Conservation (phyloP, 129 eudicot genomes). For the Flaveria linearis region DNA sequence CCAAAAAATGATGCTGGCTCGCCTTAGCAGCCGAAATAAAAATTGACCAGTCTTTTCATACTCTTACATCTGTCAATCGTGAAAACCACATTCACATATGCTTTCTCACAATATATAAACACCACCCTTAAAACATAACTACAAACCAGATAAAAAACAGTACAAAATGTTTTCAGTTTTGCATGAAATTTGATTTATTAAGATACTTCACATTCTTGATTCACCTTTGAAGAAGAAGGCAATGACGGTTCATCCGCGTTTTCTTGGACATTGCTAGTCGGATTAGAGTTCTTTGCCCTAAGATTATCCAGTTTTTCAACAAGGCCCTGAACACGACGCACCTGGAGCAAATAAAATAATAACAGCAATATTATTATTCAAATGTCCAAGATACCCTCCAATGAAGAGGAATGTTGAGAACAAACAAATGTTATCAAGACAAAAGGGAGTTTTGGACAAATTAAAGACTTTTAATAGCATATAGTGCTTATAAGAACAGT, state of each 20-base stretch:
- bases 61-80: constrained; percentile 27
- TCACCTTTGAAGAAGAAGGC: constrained; percentile 53
- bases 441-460: neutral
- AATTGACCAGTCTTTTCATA: constrained; percentile 11
- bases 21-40: constrained; percentile 14
- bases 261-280: constrained; percentile 31
- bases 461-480: neutral
- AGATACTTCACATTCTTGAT: constrained; percentile 68
- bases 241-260: constrained; percentile 38
- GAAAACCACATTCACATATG: constrained; percentile 16
- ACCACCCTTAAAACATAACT: neutral
- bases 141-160: neutral
- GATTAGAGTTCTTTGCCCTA: constrained; percentile 56
- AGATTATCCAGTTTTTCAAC: constrained; percentile 67
- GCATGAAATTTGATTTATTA: constrained; percentile 32
- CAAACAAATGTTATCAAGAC: constrained; percentile 7
- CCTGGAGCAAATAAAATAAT: constrained; percentile 43
- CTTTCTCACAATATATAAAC: constrained; percentile 3
- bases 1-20: constrained; percentile 9
- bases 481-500: neutral
- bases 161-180: neutral
- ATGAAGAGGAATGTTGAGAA: neutral
- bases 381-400: constrained; percentile 17
- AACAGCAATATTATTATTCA: neutral
- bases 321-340: constrained; percentile 76